phyloP scores from a whole-genome alignment of 2,329 filamentous ascomycete species.

The Xylaria sp. region DNA sequence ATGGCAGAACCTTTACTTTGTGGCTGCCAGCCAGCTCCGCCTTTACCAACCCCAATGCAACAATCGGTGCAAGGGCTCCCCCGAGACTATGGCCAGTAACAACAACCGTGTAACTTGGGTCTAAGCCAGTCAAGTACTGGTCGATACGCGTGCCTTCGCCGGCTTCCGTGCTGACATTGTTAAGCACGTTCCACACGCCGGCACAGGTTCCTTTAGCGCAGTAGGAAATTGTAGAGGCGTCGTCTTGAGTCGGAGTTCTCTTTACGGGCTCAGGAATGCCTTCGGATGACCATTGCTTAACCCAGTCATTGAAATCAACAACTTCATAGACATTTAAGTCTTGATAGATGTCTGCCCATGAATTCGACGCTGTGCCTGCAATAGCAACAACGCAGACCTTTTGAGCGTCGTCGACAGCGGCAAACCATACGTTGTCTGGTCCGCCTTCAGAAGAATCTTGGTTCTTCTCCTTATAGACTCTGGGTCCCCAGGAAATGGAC shows the following conservation, averaged over 20 bases:
- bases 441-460: not conserved
- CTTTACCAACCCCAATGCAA: conserved; percentile 12
- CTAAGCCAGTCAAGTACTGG: conserved; percentile 18
- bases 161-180: conserved; percentile 5
- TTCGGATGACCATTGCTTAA: not conserved
- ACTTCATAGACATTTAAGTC: not conserved
- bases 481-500: conserved; percentile 18
- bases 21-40: not conserved
- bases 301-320: conserved; percentile 21
- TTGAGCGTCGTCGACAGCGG: conserved; percentile 15
- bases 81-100: conserved; percentile 21
- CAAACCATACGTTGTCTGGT: conserved; percentile 23
- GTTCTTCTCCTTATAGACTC: conserved; percentile 6
- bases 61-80: conserved; percentile 8
- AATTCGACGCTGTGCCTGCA: conserved; percentile 9
- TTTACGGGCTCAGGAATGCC: conserved; percentile 3
- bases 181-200: conserved; percentile 20
- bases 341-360: conserved; percentile 2
- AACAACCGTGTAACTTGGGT: conserved; percentile 14
- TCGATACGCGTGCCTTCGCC: conserved; percentile 10
- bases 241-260: not conserved
- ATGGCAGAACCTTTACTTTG: conserved; percentile 7
- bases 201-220: conserved; percentile 11
- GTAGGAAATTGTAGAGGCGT: not conserved
- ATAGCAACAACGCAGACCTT: conserved; percentile 23